A percentile compares a stretch with the other conserved stretches of the same genome.
phyloP scores from a whole-genome alignment of 805 yeast species.

The Candida ulmi region DNA sequence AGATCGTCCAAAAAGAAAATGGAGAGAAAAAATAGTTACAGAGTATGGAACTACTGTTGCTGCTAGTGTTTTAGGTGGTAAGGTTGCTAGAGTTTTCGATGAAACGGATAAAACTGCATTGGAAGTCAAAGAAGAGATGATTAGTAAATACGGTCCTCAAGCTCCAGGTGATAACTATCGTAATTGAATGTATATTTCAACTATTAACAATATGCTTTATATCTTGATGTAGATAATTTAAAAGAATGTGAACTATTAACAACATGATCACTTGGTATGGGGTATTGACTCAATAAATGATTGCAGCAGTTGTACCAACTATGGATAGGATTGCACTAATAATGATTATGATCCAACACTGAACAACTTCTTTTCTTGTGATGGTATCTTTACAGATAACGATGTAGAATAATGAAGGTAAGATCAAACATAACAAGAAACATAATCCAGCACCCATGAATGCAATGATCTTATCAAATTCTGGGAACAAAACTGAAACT shows the following conservation, averaged over 20 bases:
- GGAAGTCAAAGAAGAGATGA: no score
- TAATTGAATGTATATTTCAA: no score
- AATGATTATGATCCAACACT: constrained; percentile 38
- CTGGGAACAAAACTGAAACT: constrained; percentile 63
- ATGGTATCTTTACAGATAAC: constrained; percentile 44
- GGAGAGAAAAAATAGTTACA: neutral
- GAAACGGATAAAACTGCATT: no score
- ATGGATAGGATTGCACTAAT: constrained; percentile 45
- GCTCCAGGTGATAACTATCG: neutral
- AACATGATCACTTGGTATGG: no score
- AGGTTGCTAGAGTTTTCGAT: neutral
- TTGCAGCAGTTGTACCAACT: constrained; percentile 56
- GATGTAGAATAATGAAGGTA: constrained; percentile 72
- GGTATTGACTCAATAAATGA: constrained; percentile 17
- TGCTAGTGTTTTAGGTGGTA: neutral
- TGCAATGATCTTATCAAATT: constrained; percentile 77
- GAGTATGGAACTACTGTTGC: neutral
- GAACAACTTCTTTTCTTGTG: constrained; percentile 29
- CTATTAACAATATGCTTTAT: no score
- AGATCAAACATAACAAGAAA: constrained; percentile 69
- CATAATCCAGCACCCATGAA: constrained; percentile 79
- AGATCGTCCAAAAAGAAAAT: neutral
- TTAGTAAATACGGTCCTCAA: no score
- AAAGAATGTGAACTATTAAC: no score
- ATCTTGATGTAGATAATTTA: no score